Evolutionary conservation across 2,329 filamentous ascomycete genomes (phyloP).

Genomic region (Tolypocladium sp.): DNA sequence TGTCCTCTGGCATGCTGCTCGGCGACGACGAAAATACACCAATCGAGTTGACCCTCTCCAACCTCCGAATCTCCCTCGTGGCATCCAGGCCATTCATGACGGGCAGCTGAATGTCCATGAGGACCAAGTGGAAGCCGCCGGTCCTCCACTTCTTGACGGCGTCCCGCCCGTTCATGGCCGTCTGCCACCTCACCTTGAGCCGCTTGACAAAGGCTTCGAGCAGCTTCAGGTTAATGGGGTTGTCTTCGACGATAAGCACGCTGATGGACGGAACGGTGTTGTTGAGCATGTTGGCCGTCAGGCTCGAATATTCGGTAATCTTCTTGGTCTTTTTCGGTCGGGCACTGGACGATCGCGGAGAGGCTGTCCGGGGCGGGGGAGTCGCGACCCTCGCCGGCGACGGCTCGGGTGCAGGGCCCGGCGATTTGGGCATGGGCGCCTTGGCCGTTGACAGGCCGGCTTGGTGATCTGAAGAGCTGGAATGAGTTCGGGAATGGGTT

Average conservation of each 20-base stretch:
- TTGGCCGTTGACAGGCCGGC: conserved; percentile 34
- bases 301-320: conserved; percentile 25
- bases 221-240: conserved; percentile 91
- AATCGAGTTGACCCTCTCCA: conserved; percentile 86
- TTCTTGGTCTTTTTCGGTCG: conserved; percentile 47
- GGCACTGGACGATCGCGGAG: conserved; percentile 36
- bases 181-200: conserved; percentile 91
- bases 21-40: conserved; percentile 75
- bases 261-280: conserved; percentile 90
- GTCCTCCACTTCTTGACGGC: conserved; percentile 88
- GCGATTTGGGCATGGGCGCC: conserved; percentile 40
- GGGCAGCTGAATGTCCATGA: conserved; percentile 98
- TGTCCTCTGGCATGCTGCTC: conserved; percentile 39
- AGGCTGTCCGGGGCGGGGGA: conserved; percentile 36
- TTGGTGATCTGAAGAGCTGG: conserved; percentile 45
- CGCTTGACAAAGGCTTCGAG: conserved; percentile 93
- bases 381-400: conserved; percentile 40
- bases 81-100: conserved; percentile 95
- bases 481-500: conserved; percentile 48
- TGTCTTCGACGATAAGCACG: conserved; percentile 95
- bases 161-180: conserved; percentile 90
- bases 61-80: conserved; percentile 82
- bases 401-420: conserved; percentile 44
- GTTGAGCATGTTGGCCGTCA: conserved; percentile 57
- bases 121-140: conserved; percentile 88